Conservation (phyloP, 1,284 basidiomycete genomes). For the Phlebopus sp. region DNA sequence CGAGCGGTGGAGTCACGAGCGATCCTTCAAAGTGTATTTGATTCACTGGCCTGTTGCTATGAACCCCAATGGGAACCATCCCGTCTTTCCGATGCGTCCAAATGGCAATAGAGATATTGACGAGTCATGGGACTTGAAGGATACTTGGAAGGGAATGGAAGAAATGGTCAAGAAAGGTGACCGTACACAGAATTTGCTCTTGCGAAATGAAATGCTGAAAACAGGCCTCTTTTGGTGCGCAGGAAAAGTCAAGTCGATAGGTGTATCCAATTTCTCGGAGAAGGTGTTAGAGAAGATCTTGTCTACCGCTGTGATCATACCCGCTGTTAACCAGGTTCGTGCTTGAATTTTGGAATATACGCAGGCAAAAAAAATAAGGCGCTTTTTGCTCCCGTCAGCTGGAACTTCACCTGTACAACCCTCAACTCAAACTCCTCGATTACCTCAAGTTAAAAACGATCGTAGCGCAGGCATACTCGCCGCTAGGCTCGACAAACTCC, state of each 20-base stretch:
- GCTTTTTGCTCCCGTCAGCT: conserved; percentile 38
- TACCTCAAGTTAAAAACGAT: conserved; percentile 73
- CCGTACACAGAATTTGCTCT: conserved; percentile 11
- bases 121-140: conserved; percentile 58
- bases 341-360: not conserved
- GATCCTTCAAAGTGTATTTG: conserved; percentile 55
- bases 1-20: not conserved
- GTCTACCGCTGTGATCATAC: conserved; percentile 51
- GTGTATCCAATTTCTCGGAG: conserved; percentile 71
- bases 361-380: conserved; percentile 12
- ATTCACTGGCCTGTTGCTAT: conserved; percentile 83
- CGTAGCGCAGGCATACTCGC: conserved; percentile 79
- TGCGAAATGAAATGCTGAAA: not conserved
- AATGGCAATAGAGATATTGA: conserved; percentile 71
- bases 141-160: conserved; percentile 88
- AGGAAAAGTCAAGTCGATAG: conserved; percentile 73
- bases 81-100: conserved; percentile 61
- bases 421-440: conserved; percentile 66
- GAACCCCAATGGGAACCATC: conserved; percentile 73
- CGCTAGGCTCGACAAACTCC: conserved; percentile 72
- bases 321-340: conserved; percentile 63
- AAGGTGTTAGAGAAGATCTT: conserved; percentile 62
- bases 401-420: conserved; percentile 77
- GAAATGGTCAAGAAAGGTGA: conserved; percentile 61
- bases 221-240: conserved; percentile 29